A percentile compares a stretch with the other conserved stretches of the same genome.
phyloP scores from a whole-genome alignment of 2,329 filamentous ascomycete genomes.

The Hypoxylon sp. region DNA sequence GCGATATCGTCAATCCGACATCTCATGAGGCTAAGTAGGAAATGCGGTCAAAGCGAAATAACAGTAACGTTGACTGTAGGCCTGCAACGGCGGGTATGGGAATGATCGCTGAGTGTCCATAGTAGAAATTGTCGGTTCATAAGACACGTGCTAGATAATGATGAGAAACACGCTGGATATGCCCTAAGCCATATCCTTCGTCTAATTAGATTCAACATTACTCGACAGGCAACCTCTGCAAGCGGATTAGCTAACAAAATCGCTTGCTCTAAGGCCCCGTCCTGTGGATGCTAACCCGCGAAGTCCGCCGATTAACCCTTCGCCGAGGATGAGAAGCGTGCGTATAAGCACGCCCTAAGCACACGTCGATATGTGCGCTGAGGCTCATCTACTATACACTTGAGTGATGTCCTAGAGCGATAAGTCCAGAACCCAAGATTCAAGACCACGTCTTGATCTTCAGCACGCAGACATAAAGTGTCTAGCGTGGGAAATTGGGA shows the following conservation, averaged over 20 bases:
- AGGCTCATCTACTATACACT: slow-evolving; percentile 33
- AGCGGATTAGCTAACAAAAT: background rate
- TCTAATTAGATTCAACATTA: slow-evolving; percentile 2
- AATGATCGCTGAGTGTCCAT: background rate
- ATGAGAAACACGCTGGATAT: background rate
- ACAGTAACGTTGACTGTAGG: no score
- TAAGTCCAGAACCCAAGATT: slow-evolving; percentile 19
- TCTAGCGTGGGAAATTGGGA: slow-evolving; percentile 15
- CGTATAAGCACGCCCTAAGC: slow-evolving; percentile 9
- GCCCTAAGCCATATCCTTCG: background rate
- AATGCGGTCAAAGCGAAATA: no score
- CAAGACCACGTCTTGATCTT: slow-evolving; percentile 20
- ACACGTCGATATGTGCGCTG: slow-evolving; percentile 11
- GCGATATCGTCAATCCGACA: no score
- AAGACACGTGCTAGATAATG: background rate
- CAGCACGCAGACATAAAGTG: slow-evolving; percentile 22
- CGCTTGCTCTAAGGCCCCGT: background rate
- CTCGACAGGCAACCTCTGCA: background rate
- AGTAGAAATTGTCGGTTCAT: background rate
- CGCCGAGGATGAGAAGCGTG: slow-evolving; percentile 2
- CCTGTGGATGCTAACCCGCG: background rate
- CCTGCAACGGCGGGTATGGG: no score
- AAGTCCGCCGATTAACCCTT: background rate
- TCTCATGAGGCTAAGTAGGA: no score
- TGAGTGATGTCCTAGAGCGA: slow-evolving; percentile 16